A percentile compares a stretch with the other conserved stretches of the same genome.
phyloP scores from a whole-genome alignment of 2,329 filamentous ascomycete species.

The Colletotrichum camelliae region DNA sequence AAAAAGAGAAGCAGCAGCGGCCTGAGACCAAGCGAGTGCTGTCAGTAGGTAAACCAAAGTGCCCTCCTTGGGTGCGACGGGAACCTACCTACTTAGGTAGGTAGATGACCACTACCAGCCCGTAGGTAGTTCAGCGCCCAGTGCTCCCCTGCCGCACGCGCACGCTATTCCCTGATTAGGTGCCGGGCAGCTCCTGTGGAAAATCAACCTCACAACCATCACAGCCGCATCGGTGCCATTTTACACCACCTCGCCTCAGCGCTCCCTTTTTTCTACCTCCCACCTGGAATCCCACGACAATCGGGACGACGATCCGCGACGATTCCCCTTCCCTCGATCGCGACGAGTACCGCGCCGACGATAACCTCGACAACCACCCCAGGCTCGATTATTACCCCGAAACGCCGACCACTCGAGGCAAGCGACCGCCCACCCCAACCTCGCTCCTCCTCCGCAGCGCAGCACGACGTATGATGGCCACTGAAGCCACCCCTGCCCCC shows the following conservation, averaged over 20 bases:
- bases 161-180: conserved; percentile 40
- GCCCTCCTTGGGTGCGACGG: neutral
- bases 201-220: conserved; percentile 28
- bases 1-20: neutral
- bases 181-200: conserved; percentile 29
- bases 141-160: conserved; percentile 24
- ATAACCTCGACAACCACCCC: neutral
- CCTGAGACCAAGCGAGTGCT: neutral
- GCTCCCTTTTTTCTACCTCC: conserved; percentile 13
- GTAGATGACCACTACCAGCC: neutral
- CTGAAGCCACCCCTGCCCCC: conserved; percentile 61
- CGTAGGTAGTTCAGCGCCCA: neutral
- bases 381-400: neutral
- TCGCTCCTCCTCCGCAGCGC: conserved; percentile 26
- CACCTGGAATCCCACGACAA: neutral
- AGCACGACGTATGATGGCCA: conserved; percentile 66
- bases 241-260: conserved; percentile 9
- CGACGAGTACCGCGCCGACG: neutral
- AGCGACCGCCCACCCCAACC: conserved; percentile 28
- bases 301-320: conserved; percentile 1
- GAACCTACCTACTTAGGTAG: neutral
- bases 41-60: neutral
- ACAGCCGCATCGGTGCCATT: conserved; percentile 19
- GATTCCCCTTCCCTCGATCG: neutral
- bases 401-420: conserved; percentile 22